Evolutionary conservation across 306 rosid species (phyloP).

Genomic region (Biancaea sappan): DNA sequence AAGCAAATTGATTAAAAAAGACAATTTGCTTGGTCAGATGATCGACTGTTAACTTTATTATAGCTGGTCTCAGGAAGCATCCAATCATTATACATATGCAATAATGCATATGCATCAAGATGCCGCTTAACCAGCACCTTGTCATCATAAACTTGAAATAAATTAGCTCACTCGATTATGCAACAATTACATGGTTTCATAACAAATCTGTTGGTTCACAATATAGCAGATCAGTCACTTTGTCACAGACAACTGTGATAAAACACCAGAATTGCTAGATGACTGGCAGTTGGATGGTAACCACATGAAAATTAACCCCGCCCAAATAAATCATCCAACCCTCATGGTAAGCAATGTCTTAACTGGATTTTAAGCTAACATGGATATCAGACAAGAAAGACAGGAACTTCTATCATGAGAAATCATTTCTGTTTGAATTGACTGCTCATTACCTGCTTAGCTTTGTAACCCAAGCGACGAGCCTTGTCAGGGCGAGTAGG

Average conservation of each 20-base stretch:
- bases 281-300: not conserved
- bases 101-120: slow-evolving; percentile 22
- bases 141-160: not conserved
- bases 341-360: not conserved
- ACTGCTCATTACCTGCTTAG: slow-evolving; percentile 62
- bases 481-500: slow-evolving; percentile 93
- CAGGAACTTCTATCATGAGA: not conserved
- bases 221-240: not conserved
- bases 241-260: not conserved
- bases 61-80: slow-evolving; percentile 31
- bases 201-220: not conserved
- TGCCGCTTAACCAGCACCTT: slow-evolving; percentile 26
- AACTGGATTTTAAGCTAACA: not conserved
- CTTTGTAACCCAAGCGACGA: slow-evolving; percentile 86
- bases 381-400: not conserved
- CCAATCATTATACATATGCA: slow-evolving; percentile 33
- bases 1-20: slow-evolving; percentile 8
- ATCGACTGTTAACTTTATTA: slow-evolving; percentile 1
- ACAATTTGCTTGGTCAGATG: slow-evolving; percentile 14
- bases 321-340: not conserved
- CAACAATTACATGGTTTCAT: not conserved
- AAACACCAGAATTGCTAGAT: not conserved
- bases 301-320: not conserved
- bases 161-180: not conserved
- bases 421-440: not conserved